Evolutionary conservation across 495 filamentous ascomycete genomes (phyloP).

Genomic region (Neurospora terricola): DNA sequence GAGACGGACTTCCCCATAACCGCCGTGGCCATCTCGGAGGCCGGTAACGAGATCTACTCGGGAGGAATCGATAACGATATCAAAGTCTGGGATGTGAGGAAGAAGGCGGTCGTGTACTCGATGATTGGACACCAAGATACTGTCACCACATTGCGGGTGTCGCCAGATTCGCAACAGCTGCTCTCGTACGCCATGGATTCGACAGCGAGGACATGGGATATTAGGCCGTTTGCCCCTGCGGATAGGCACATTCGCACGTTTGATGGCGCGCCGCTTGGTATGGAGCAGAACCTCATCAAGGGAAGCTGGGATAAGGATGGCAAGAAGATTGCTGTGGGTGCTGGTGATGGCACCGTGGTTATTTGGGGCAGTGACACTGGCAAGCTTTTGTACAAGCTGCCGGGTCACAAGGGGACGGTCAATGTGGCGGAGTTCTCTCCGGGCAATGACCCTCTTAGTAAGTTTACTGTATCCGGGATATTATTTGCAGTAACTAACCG

Average conservation of each 20-base stretch:
- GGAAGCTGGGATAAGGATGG: slow-evolving; percentile 89
- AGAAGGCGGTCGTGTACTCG: slow-evolving; percentile 75
- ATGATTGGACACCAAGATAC: slow-evolving; percentile 89
- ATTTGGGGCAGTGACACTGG: slow-evolving; percentile 79
- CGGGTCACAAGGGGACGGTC: slow-evolving; percentile 90
- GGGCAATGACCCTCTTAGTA: slow-evolving; percentile 73
- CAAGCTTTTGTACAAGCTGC: slow-evolving; percentile 87
- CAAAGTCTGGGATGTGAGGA: slow-evolving; percentile 92
- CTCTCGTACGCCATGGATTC: slow-evolving; percentile 91
- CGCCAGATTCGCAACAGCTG: slow-evolving; percentile 82
- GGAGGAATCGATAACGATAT: slow-evolving; percentile 97
- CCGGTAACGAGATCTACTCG: slow-evolving; percentile 90
- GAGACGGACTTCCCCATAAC: slow-evolving; percentile 91
- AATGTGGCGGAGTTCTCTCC: slow-evolving; percentile 92
- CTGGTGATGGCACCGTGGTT: slow-evolving; percentile 80
- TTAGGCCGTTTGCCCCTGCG: slow-evolving; percentile 83
- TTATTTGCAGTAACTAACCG: slow-evolving; percentile 20
- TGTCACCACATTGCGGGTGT: slow-evolving; percentile 78
- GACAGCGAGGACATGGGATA: slow-evolving; percentile 91
- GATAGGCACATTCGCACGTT: slow-evolving; percentile 77
- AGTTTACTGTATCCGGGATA: slow-evolving; percentile 30
- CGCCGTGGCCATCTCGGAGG: slow-evolving; percentile 79
- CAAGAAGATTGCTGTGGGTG: slow-evolving; percentile 77
- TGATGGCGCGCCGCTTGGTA: slow-evolving; percentile 74
- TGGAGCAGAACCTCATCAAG: slow-evolving; percentile 86